Conservation (phyloP, 345 rosid genomes). For the Stellera chamaejasme region DNA sequence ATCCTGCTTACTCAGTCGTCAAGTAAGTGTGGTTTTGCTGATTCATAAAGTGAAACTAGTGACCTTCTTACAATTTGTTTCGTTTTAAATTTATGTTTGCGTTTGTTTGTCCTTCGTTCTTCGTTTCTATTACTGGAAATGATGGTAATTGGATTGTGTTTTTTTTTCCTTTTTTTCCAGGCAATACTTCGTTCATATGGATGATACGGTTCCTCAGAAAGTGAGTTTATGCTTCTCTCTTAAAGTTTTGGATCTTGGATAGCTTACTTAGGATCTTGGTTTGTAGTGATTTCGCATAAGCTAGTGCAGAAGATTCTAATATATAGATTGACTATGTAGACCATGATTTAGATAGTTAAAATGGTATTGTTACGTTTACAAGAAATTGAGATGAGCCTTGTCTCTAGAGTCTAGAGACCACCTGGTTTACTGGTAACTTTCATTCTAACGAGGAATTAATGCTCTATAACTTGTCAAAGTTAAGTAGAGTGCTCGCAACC, state of each 20-base stretch:
- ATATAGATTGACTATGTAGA: no score
- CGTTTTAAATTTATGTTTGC: background rate
- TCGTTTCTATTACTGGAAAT: background rate
- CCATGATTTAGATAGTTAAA: no score
- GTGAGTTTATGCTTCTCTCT: slow-evolving; percentile 22
- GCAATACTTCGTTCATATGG: slow-evolving; percentile 75
- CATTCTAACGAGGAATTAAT: no score
- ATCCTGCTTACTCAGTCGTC: slow-evolving; percentile 62
- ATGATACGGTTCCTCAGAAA: slow-evolving; percentile 70
- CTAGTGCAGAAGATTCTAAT: background rate
- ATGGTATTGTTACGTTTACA: no score
- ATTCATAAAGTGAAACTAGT: background rate
- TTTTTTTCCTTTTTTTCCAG: slow-evolving; percentile 31
- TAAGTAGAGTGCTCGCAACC: no score
- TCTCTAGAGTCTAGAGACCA: no score
- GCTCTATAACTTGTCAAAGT: no score
- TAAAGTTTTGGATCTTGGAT: background rate
- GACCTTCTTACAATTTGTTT: no score
- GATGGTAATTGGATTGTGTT: background rate
- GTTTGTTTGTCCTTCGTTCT: background rate
- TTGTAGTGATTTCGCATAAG: background rate
- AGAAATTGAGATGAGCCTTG: no score
- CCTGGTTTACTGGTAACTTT: no score
- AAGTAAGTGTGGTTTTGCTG: slow-evolving; percentile 30
- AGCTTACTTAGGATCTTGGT: background rate